Conservation (phyloP, 2,329 filamentous ascomycete species). For the Aureobasidium leucospermi region DNA sequence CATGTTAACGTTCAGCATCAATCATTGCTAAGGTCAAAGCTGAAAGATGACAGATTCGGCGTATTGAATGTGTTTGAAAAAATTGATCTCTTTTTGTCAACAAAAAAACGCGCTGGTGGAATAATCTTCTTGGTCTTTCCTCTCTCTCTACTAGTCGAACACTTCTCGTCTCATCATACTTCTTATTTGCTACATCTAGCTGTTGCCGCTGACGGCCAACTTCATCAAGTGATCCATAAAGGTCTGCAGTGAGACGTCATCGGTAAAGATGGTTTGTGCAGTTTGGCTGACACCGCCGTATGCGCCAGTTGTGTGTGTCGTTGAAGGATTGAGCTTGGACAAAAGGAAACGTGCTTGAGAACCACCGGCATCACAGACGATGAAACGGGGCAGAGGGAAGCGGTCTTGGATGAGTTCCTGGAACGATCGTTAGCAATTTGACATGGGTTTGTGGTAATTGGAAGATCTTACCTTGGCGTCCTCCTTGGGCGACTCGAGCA, state of each 20-base stretch:
- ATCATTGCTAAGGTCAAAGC: too few relatives aligned
- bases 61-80: not conserved
- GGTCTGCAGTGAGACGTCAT: slow-evolving; percentile 94
- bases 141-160: not conserved
- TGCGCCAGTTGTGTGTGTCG: slow-evolving; percentile 79
- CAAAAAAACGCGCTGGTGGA: too few relatives aligned
- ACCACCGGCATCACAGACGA: slow-evolving; percentile 96
- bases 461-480: slow-evolving; percentile 70
- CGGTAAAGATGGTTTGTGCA: slow-evolving; percentile 97
- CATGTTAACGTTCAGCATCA: too few relatives aligned
- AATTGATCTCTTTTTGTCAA: not conserved
- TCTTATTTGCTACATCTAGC: slow-evolving; percentile 16
- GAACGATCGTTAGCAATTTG: not conserved
- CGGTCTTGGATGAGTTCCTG: slow-evolving; percentile 94
- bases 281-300: slow-evolving; percentile 81
- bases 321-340: slow-evolving; percentile 94
- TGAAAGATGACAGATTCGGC: too few relatives aligned
- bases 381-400: slow-evolving; percentile 96
- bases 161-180: not conserved
- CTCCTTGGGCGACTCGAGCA: slow-evolving; percentile 91
- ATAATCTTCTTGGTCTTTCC: not conserved
- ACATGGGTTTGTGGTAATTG: too few relatives aligned
- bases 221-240: slow-evolving; percentile 99
- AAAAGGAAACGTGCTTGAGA: slow-evolving; percentile 95
- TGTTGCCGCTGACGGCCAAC: slow-evolving; percentile 39